These are phyloP conservation scores for Vigna nakashimae DNA, from an alignment of 306 rosid genomes.

Conservation along the genomic window DNA sequence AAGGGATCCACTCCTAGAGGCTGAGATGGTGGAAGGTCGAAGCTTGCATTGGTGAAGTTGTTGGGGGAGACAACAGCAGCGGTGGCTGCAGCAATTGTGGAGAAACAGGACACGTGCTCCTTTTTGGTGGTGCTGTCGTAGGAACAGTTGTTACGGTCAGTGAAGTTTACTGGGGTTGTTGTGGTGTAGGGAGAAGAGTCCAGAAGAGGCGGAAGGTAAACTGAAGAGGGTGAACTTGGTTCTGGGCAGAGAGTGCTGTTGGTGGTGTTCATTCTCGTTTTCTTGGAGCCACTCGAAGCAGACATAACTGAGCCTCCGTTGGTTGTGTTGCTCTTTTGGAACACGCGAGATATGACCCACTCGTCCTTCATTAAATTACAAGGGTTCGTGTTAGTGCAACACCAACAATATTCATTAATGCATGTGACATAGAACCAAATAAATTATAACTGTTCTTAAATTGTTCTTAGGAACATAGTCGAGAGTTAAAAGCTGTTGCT, in stretches of 20 bases:
- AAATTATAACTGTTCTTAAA: background rate
- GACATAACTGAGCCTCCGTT: constrained; percentile 43
- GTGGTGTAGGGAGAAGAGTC: constrained; percentile 70
- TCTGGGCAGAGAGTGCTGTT: constrained; percentile 51
- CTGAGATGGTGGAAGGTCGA: constrained; percentile 44
- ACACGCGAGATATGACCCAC: constrained; percentile 97
- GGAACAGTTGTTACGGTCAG: constrained; percentile 66
- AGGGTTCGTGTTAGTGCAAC: background rate
- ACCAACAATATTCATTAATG: background rate
- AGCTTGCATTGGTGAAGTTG: constrained; percentile 43
- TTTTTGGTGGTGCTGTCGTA: constrained; percentile 58
- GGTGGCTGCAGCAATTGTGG: constrained; percentile 62
- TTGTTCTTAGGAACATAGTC: background rate
- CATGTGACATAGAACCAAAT: background rate
- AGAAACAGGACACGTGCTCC: constrained; percentile 99
- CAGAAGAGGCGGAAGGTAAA: constrained; percentile 87
- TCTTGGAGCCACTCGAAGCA: constrained; percentile 55
- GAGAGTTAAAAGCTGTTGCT: background rate
- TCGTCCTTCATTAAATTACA: constrained; percentile 63
- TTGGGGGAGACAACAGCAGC: constrained; percentile 36
- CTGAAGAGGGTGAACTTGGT: constrained; percentile 83
- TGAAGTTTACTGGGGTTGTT: background rate
- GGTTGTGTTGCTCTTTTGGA: constrained; percentile 64
- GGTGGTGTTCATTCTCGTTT: constrained; percentile 46
- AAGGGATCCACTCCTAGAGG: constrained; percentile 42